Evolutionary conservation across 768 basidiomycete species (phyloP).

Genomic region (Phlebiopsis flavidoalba): DNA sequence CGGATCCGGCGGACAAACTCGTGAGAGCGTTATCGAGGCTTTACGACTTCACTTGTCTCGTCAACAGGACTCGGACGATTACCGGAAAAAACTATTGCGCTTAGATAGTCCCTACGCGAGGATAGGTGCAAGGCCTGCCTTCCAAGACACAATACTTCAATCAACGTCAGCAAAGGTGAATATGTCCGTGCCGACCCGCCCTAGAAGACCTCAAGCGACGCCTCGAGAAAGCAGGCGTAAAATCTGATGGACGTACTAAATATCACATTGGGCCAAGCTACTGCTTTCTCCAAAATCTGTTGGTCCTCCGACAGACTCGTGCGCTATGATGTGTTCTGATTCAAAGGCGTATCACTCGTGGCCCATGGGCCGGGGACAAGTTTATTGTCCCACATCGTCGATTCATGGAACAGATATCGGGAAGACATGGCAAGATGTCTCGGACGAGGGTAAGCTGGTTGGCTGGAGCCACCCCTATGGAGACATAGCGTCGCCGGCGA

Average conservation of each 20-base stretch:
- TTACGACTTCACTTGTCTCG: background rate
- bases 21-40: too few relatives aligned
- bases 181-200: constrained; percentile 4
- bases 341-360: background rate
- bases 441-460: background rate
- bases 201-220: background rate
- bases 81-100: background rate
- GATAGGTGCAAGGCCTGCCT: background rate
- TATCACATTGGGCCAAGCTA: background rate
- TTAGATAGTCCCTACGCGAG: background rate
- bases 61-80: background rate
- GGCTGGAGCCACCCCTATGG: background rate
- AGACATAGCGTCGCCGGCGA: too few relatives aligned
- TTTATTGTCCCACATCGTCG: constrained; percentile 1
- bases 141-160: background rate
- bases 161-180: constrained; percentile 6
- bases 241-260: background rate
- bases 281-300: constrained; percentile 5
- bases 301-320: background rate
- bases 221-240: too few relatives aligned
- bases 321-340: background rate
- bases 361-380: constrained; percentile 7
- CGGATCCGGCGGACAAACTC: too few relatives aligned
- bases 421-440: constrained; percentile 4
- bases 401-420: background rate